Evolutionary conservation across 2,329 filamentous ascomycete species (phyloP).

Genomic region (Huntiella savannae): DNA sequence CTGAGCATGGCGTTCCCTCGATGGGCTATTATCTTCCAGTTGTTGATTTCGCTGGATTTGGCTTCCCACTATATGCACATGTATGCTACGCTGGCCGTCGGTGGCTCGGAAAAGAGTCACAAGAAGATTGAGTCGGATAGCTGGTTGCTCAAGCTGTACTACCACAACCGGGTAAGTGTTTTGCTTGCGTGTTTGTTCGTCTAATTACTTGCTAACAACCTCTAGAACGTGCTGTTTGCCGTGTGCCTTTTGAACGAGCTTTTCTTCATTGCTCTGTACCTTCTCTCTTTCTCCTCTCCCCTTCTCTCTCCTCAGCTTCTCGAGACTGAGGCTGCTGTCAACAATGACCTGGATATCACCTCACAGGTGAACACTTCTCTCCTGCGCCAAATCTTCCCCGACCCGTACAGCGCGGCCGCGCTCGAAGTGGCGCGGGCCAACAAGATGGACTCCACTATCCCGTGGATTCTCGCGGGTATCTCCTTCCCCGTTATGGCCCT

Average conservation of each 20-base stretch:
- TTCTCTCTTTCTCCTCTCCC: conserved; percentile 89
- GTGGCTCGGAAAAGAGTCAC: conserved; percentile 61
- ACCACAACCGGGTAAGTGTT: conserved; percentile 75
- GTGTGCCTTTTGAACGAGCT: conserved; percentile 83
- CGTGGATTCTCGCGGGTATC: conserved; percentile 56
- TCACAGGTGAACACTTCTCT: conserved; percentile 50
- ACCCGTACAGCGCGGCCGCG: conserved; percentile 79
- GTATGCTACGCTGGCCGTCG: conserved; percentile 86
- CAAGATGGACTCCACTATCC: conserved; percentile 58
- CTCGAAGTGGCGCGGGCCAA: conserved; percentile 86
- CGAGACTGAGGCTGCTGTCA: conserved; percentile 20
- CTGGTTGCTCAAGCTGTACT: conserved; percentile 85
- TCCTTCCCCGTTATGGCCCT: conserved; percentile 73
- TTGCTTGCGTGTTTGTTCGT: not conserved
- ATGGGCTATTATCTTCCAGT: conserved; percentile 88
- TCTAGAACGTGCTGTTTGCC: conserved; percentile 70
- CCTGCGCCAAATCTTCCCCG: conserved; percentile 60
- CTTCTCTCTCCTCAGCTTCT: conserved; percentile 71
- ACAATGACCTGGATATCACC: conserved; percentile 36
- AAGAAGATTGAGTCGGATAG: conserved; percentile 85
- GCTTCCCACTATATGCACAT: conserved; percentile 98
- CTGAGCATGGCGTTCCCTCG: conserved; percentile 84
- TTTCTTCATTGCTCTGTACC: conserved; percentile 96
- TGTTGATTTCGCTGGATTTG: conserved; percentile 77
- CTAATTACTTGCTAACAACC: not conserved